These are phyloP conservation scores for Tephrocybe sp. DNA, from an alignment of 768 basidiomycete species.

Conservation along the genomic window DNA sequence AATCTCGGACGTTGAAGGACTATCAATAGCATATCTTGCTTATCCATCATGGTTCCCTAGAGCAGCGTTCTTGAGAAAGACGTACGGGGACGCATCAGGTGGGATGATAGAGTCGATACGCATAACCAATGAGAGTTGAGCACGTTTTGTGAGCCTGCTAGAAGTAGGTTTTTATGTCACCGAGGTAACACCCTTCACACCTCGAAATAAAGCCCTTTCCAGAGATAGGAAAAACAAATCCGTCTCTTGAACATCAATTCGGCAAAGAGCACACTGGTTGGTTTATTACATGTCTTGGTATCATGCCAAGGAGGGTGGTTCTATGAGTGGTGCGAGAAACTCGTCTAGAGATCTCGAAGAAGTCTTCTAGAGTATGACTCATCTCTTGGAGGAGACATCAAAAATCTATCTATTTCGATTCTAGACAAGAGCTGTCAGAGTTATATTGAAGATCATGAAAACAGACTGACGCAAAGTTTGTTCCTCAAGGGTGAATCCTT, in stretches of 20 bases:
- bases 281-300: too few species aligned
- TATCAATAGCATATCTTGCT: neutral
- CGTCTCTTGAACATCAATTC: too few species aligned
- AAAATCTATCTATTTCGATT: neutral
- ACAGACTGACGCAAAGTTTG: neutral
- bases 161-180: neutral
- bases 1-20: neutral
- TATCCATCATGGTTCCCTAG: too few species aligned
- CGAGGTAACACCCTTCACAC: conserved; percentile 4
- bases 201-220: too few species aligned
- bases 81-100: neutral
- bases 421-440: neutral
- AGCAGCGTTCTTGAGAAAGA: neutral
- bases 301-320: neutral
- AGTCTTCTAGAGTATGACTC: neutral
- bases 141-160: conserved; percentile 9
- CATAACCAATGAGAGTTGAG: conserved; percentile 11
- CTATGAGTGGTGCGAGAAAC: neutral
- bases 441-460: neutral
- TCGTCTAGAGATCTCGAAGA: conserved; percentile 7
- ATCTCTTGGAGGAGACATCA: neutral
- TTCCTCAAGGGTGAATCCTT: conserved; percentile 17
- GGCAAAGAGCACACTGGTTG: too few species aligned
- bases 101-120: conserved; percentile 4
- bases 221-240: too few species aligned